phyloP scores from a whole-genome alignment of 208 protist species.

The Lotmaria passim region DNA sequence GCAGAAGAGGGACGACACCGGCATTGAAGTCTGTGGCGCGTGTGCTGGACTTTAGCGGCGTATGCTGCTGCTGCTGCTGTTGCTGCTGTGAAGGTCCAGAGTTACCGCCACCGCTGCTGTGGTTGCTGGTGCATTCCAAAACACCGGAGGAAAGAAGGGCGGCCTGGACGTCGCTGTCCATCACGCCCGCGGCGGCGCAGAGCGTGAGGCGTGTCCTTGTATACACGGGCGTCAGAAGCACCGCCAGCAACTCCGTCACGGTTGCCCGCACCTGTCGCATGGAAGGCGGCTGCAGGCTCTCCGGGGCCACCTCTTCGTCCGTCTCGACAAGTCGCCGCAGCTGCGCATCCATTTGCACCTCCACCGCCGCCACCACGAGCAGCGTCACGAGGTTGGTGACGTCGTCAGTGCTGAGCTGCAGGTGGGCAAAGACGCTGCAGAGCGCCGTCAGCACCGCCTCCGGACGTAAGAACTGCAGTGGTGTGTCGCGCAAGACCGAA shows the following conservation, averaged over 20 bases:
- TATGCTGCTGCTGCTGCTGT: slow-evolving; percentile 1
- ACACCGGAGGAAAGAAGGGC: background rate
- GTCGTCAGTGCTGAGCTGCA: slow-evolving; percentile 50
- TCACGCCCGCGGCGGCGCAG: slow-evolving; percentile 5
- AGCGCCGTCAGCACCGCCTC: slow-evolving; percentile 33
- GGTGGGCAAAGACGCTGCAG: slow-evolving; percentile 44
- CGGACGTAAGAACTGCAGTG: slow-evolving; percentile 16
- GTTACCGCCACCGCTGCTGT: background rate
- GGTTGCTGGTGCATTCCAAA: background rate
- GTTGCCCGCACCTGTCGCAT: slow-evolving; percentile 11
- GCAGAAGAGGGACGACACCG: background rate
- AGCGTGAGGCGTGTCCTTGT: slow-evolving; percentile 4
- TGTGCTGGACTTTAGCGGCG: background rate
- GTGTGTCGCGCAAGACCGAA: background rate
- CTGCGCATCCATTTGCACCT: slow-evolving; percentile 40
- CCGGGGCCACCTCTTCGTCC: slow-evolving; percentile 8
- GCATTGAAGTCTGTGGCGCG: background rate
- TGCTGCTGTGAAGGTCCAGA: too few relatives aligned
- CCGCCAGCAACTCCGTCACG: slow-evolving; percentile 16
- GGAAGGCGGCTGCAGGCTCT: slow-evolving; percentile 13
- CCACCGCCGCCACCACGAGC: slow-evolving; percentile 42
- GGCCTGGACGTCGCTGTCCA: background rate
- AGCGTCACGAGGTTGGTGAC: slow-evolving; percentile 35
- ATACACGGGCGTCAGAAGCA: slow-evolving; percentile 19
- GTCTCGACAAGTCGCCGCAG: slow-evolving; percentile 12